phyloP scores from a whole-genome alignment of 2,329 filamentous ascomycete genomes.

The Pyrenochaeta sp. region DNA sequence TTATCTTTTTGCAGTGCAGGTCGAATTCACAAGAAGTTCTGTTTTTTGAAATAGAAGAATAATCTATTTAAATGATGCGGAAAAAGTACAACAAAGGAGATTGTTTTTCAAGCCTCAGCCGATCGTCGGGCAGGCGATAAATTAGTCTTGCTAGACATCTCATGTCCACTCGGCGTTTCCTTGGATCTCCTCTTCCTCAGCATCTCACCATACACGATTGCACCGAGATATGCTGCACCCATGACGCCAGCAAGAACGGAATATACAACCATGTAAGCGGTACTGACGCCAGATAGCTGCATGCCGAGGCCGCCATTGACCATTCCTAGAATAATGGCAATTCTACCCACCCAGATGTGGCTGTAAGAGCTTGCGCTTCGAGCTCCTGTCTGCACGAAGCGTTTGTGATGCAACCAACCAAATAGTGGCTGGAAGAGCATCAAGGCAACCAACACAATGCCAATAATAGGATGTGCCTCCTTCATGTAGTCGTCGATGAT shows the following conservation, averaged over 20 bases:
- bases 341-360: constrained; percentile 64
- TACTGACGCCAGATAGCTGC: constrained; percentile 33
- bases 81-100: too few species aligned
- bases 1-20: too few species aligned
- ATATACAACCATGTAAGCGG: constrained; percentile 52
- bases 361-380: constrained; percentile 55
- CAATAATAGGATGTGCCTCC: constrained; percentile 60
- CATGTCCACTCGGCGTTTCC: too few species aligned
- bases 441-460: constrained; percentile 56
- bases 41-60: too few species aligned
- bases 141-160: too few species aligned
- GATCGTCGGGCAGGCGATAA: too few species aligned
- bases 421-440: constrained; percentile 63
- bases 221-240: constrained; percentile 52
- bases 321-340: constrained; percentile 59
- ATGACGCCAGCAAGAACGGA: constrained; percentile 57
- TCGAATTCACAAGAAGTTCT: too few species aligned
- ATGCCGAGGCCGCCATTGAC: constrained; percentile 65
- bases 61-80: too few species aligned
- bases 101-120: too few species aligned
- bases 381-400: constrained; percentile 55
- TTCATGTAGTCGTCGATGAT: constrained; percentile 38
- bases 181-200: not conserved
- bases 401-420: constrained; percentile 60
- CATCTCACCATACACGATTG: constrained; percentile 24